Base-by-base conservation (phyloP, 192 early-diverging fungal genomes). In the Physocladia obscura region DNA sequence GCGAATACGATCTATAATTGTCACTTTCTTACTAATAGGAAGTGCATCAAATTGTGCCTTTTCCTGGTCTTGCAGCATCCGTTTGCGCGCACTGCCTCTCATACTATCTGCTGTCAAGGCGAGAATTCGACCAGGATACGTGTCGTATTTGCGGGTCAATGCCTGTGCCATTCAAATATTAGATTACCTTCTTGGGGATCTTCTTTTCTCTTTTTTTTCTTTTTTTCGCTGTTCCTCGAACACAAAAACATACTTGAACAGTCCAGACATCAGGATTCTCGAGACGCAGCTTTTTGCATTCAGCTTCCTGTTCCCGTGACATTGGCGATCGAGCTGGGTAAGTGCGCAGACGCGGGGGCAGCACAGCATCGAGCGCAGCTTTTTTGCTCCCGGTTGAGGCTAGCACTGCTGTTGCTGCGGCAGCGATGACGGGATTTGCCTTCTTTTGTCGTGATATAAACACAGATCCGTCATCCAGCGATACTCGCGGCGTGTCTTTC, bases 401-500 rank as follows among this genome's bases (percentile, higher is more conserved):
- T 57, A 67, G 51, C 39, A 21, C 24, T 26, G 57, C 19, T 31
- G 47, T 32, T 15, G 47, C 19, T 47, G 6, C 6, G 13, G 11
- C 19, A 30, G 67, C 5, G 26, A 50, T 24, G 54, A 58, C 57
- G 48, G 31, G 38, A 27, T 19, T 15, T 27, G 56, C 29, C 48
- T 52, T 65, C n/a, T n/a, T n/a, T 19, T 27, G 37, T 31, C 55
- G 61, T 48, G 60, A 44, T 58, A 82, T 82, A n/a, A 82, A 73
- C 3, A 55, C 54, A 30, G 65, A 70, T 27, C 81, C 81, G 63
- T 82, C 81, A 62, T 79, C 77, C 30, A 82, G 81, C 11, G 39
- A 48, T 3, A 72, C 55, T 37, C 81, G 75, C 1, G 67, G 68
- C 5, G 81, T 77, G 56, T 75, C 50, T 15, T 40, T 74, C 11